These are phyloP conservation scores for Circinella umbellata DNA, from an alignment of 371 early-diverging fungal species.

Conservation along the genomic window DNA sequence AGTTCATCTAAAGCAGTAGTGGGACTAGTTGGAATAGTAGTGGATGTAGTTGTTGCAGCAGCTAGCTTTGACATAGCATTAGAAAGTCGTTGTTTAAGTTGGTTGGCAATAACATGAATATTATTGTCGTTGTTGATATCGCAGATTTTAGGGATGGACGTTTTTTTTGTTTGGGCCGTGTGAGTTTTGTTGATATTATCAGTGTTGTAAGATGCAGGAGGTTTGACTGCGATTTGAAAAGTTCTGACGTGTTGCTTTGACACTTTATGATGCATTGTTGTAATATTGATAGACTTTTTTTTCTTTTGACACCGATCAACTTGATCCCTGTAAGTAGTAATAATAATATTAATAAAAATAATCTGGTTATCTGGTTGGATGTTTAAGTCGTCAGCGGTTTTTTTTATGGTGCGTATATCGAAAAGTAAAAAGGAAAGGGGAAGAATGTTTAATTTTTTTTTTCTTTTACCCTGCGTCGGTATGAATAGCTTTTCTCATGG, in stretches of 20 bases:
- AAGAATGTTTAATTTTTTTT: background rate
- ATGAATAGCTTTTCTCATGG: background rate
- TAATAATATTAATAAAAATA: background rate
- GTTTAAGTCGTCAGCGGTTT: too few species aligned
- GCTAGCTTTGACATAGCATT: slow-evolving; percentile 17
- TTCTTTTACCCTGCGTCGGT: background rate
- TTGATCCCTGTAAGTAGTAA: background rate
- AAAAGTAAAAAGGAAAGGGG: background rate
- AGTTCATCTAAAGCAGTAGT: background rate
- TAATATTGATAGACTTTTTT: slow-evolving; percentile 3
- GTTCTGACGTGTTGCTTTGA: slow-evolving; percentile 8
- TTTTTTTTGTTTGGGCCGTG: background rate
- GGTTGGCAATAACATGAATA: slow-evolving; percentile 26
- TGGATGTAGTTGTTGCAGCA: background rate
- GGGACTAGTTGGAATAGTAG: slow-evolving; percentile 1
- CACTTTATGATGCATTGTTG: slow-evolving; percentile 16
- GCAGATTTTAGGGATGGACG: background rate
- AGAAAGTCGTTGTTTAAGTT: slow-evolving; percentile 31
- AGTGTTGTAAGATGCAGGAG: background rate
- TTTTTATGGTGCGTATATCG: too few species aligned
- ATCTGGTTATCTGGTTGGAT: too few species aligned
- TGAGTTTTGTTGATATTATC: too few species aligned
- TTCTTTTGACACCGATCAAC: slow-evolving; percentile 1
- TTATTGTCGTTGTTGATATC: background rate
- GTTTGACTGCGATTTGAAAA: slow-evolving; percentile 4